Evolutionary conservation across 768 basidiomycete species (phyloP), one percentile per base, ranked within the genome.

Genomic region (Russula foetens): DNA sequence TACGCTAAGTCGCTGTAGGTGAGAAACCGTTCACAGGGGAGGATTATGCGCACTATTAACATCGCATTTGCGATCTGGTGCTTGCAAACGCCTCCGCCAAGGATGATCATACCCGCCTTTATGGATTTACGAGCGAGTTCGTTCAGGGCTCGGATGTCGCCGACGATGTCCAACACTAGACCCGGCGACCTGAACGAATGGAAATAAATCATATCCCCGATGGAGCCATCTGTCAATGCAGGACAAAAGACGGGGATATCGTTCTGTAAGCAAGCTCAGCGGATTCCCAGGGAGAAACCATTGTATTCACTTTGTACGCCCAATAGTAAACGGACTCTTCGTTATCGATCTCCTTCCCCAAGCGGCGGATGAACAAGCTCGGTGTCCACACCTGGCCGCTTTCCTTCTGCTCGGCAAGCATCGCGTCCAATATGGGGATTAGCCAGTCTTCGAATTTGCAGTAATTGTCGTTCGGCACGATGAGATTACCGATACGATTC

Each of bases 51-150:
- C 73, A 98, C 96, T 70, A 99, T 97, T 24, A 99, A 77, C 97
- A 99, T 98, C 1, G 96, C 94, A 70, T 99, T 99, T n/a, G 96
- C 96, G 58, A 99, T 97, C 70, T 99, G 97, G 71, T 99, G 97
- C 72, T 99, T 99, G 77, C 95, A 98, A 11, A 99, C 94, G 1
- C 97, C 97, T 2, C 97, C 97, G 8, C 97, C 97, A 14, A 98
- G 83, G 55, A 99, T 85, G 67, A 99, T 92, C 95, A 98, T 98
- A 2, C 97, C 97, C 21, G 97, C 97, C 74, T 92, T 95, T 58
- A 83, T 85, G 38, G 95, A 89, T 64, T 82, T 85, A 56, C 97
- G 81, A 12, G 90, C 84, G 19, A 91, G 75, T 72, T 98, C 95
- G 74, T 99, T 99, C 38, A 99, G 76, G 41, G 81, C 78, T 23